Evolutionary conservation across 2,329 filamentous ascomycete species (phyloP).

Genomic region (Fusarium redolens): DNA sequence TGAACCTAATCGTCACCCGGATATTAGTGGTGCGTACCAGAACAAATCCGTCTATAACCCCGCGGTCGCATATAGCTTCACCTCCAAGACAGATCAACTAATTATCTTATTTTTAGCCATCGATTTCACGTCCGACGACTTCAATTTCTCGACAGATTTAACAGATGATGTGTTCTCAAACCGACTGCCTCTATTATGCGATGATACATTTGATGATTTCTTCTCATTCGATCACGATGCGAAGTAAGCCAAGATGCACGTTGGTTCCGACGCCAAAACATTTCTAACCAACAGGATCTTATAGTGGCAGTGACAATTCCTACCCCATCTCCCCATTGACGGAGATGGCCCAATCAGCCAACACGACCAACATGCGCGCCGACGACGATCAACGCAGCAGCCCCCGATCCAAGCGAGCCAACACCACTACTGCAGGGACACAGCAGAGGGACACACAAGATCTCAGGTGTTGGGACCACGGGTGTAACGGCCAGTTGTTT

Average conservation of each 20-base stretch:
- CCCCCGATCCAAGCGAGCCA: neutral
- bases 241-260: neutral
- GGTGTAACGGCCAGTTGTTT: constrained; percentile 2
- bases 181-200: neutral
- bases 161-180: neutral
- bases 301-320: neutral
- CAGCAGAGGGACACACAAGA: neutral
- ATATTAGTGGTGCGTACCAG: neutral
- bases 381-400: neutral
- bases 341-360: neutral
- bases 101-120: neutral
- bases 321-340: neutral
- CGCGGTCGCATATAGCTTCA: neutral
- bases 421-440: neutral
- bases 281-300: neutral
- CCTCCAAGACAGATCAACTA: neutral
- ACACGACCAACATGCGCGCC: neutral
- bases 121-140: neutral
- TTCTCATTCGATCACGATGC: neutral
- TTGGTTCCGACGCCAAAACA: neutral
- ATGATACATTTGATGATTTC: neutral
- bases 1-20: neutral
- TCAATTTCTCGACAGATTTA: neutral
- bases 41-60: neutral
- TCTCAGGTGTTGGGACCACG: constrained; percentile 7